Percentiles rank a stretch among this genome's conserved stretches.
Conservation (phyloP, 1,284 basidiomycete species). For the Ceraceosorus guamensis region DNA sequence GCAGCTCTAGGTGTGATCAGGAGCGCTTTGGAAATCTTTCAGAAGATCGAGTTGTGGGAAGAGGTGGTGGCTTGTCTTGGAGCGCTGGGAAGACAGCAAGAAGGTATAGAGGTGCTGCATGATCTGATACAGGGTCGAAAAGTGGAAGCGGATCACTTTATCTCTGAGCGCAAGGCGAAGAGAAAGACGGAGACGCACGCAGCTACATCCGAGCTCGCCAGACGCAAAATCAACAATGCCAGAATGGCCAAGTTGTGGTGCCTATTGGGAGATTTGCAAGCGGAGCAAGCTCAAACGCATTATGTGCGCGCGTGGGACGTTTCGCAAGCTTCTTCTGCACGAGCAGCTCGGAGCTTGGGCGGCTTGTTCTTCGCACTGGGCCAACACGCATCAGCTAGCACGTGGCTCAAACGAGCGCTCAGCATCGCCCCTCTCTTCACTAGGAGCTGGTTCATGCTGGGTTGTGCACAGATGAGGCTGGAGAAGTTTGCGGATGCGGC, state of each 20-base stretch:
- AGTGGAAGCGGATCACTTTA: slow-evolving; percentile 34
- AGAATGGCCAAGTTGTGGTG: slow-evolving; percentile 92
- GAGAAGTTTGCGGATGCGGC: slow-evolving; percentile 70
- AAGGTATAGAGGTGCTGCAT: slow-evolving; percentile 38
- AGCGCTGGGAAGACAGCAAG: slow-evolving; percentile 33
- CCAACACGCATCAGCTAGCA: slow-evolving; percentile 62
- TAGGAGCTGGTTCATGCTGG: slow-evolving; percentile 92
- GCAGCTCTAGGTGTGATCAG: slow-evolving; percentile 40
- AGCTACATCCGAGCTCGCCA: slow-evolving; percentile 3
- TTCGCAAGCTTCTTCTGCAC: slow-evolving; percentile 69
- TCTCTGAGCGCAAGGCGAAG: slow-evolving; percentile 17
- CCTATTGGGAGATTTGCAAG: slow-evolving; percentile 82
- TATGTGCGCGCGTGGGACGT: slow-evolving; percentile 79
- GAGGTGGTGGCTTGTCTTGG: slow-evolving; percentile 44
- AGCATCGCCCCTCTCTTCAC: slow-evolving; percentile 78
- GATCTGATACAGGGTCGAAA: slow-evolving; percentile 41
- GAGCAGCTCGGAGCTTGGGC: slow-evolving; percentile 84
- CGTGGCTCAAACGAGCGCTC: slow-evolving; percentile 62
- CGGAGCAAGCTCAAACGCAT: slow-evolving; percentile 58
- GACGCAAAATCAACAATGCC: slow-evolving; percentile 51
- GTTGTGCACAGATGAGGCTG: slow-evolving; percentile 72
- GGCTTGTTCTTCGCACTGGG: slow-evolving; percentile 68
- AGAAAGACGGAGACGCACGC: slow-evolving; percentile 1
- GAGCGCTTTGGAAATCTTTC: slow-evolving; percentile 44
- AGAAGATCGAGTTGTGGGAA: slow-evolving; percentile 45